Evolutionary conservation across 2,329 filamentous ascomycete genomes (phyloP).

Genomic region (Monosporascus sp.): DNA sequence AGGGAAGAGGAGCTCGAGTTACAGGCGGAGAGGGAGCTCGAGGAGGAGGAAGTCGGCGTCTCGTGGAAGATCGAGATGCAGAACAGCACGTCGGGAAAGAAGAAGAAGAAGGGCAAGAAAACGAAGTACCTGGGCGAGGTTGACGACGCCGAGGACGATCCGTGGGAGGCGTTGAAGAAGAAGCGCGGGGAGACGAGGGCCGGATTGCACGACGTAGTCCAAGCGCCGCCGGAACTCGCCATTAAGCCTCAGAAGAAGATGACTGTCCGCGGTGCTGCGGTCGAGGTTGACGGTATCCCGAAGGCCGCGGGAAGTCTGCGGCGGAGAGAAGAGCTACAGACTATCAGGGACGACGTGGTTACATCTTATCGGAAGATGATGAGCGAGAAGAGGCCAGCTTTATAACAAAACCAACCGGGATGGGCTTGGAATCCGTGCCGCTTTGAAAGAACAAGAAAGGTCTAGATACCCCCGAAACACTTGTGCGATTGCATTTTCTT

Average conservation of each 20-base stretch:
- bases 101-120: constrained; percentile 38
- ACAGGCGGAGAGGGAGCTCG: constrained; percentile 57
- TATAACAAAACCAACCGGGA: constrained; percentile 13
- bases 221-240: constrained; percentile 70
- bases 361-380: constrained; percentile 69
- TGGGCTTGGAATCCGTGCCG: not conserved
- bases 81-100: constrained; percentile 35
- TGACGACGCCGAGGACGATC: constrained; percentile 57
- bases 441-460: not conserved
- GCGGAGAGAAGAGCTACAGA: constrained; percentile 67
- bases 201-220: constrained; percentile 55
- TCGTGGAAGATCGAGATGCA: constrained; percentile 42
- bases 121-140: constrained; percentile 34
- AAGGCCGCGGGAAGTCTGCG: constrained; percentile 65
- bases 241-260: constrained; percentile 60
- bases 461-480: not conserved
- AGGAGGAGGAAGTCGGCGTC: constrained; percentile 49
- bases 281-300: constrained; percentile 64
- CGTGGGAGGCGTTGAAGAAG: constrained; percentile 69
- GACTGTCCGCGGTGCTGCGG: constrained; percentile 56
- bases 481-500: too few species aligned
- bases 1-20: constrained; percentile 61
- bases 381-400: constrained; percentile 35
- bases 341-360: constrained; percentile 63
- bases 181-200: constrained; percentile 53